A percentile compares a stretch with the other conserved stretches of the same genome.
These are phyloP conservation scores for Phaeolepiota aurea DNA, from an alignment of 768 basidiomycete genomes.

Conservation along the genomic window DNA sequence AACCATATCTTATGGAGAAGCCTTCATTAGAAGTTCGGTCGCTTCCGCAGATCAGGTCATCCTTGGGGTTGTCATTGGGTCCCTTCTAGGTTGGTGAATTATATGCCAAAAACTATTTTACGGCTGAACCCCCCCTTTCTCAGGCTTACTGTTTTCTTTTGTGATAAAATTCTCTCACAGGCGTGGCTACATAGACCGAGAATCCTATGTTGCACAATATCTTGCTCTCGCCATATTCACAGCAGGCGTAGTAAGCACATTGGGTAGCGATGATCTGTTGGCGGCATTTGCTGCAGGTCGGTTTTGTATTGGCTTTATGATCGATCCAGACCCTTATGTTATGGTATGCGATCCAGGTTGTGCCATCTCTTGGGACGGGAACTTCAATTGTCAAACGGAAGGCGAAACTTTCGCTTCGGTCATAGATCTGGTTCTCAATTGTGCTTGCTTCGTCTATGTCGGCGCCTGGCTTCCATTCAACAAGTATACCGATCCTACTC, in stretches of 20 bases:
- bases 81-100: slow-evolving; percentile 32
- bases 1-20: too few species aligned
- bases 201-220: slow-evolving; percentile 86
- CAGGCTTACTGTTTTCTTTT: slow-evolving; percentile 61
- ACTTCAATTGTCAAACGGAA: slow-evolving; percentile 75
- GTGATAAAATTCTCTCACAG: slow-evolving; percentile 48
- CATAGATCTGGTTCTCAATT: slow-evolving; percentile 81
- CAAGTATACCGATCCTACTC: slow-evolving; percentile 41
- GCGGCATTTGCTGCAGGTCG: slow-evolving; percentile 80
- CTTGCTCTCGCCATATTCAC: slow-evolving; percentile 66
- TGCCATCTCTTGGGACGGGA: slow-evolving; percentile 88
- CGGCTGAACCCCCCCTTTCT: neutral
- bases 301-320: too few species aligned
- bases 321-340: too few species aligned
- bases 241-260: slow-evolving; percentile 68
- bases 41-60: slow-evolving; percentile 62
- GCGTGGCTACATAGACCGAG: slow-evolving; percentile 25
- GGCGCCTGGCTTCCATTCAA: slow-evolving; percentile 83
- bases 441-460: slow-evolving; percentile 73
- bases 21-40: too few species aligned
- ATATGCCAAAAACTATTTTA: neutral
- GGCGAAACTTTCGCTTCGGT: slow-evolving; percentile 85
- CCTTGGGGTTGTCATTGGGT: slow-evolving; percentile 64
- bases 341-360: too few species aligned
- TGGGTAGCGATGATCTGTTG: slow-evolving; percentile 84